Percentiles rank a stretch among this genome's conserved stretches.
Evolutionary conservation across 306 rosid species (phyloP).

Genomic region (Malus domestica): DNA sequence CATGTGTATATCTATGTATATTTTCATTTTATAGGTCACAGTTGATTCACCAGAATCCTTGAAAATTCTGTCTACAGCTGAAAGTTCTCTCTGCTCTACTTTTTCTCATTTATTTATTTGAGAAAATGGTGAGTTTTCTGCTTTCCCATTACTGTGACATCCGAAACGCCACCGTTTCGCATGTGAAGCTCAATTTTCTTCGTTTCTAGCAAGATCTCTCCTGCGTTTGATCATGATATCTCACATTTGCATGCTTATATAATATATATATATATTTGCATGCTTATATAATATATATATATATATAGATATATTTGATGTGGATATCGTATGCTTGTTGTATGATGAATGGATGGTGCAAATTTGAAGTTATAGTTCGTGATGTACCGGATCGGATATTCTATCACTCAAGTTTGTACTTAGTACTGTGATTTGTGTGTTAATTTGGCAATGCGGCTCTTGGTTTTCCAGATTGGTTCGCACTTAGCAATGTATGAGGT

Average conservation of each 20-base stretch:
- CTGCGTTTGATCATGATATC: neutral
- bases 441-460: neutral
- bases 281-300: neutral
- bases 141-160: neutral
- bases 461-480: neutral
- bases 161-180: neutral
- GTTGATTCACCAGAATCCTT: neutral
- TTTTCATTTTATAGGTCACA: neutral
- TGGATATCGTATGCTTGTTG: neutral
- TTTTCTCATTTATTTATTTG: neutral
- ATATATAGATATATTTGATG: neutral
- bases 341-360: neutral
- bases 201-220: neutral
- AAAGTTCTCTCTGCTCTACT: neutral
- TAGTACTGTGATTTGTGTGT: neutral
- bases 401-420: neutral
- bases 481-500: too few species aligned
- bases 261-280: neutral
- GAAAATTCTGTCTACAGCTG: neutral
- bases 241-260: neutral
- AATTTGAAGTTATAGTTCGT: neutral
- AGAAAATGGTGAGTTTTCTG: constrained; percentile 22
- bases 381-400: neutral
- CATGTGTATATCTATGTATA: neutral
- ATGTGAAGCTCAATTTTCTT: neutral